Evolutionary conservation across 371 early-diverging fungal species (phyloP).

Genomic region (Syncephalastrum contaminatum): DNA sequence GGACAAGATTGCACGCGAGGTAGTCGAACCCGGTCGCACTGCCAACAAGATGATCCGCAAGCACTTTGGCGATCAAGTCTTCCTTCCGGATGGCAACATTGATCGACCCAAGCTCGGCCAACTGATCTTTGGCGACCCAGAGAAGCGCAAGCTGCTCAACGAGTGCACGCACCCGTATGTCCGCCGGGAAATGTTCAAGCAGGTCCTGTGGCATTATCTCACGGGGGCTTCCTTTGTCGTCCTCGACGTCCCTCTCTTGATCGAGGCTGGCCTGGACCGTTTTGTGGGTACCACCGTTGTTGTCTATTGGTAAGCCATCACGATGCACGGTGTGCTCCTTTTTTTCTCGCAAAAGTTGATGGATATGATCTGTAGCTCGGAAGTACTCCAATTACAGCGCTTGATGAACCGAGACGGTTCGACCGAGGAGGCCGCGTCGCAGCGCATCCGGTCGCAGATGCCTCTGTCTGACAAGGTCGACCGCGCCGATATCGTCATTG

Average conservation of each 20-base stretch:
- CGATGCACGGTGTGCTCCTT: too few relatives aligned
- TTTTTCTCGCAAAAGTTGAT: neutral
- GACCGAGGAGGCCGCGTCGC: slow-evolving; percentile 60
- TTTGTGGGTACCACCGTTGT: slow-evolving; percentile 75
- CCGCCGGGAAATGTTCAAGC: slow-evolving; percentile 70
- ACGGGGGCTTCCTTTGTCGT: slow-evolving; percentile 70
- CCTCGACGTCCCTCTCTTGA: slow-evolving; percentile 89
- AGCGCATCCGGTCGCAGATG: slow-evolving; percentile 85
- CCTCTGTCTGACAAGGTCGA: slow-evolving; percentile 71
- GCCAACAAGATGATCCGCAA: slow-evolving; percentile 71
- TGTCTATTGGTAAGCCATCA: slow-evolving; percentile 68
- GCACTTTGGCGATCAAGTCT: slow-evolving; percentile 74
- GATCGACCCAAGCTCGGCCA: slow-evolving; percentile 78
- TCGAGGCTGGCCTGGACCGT: slow-evolving; percentile 79
- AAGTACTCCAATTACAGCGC: slow-evolving; percentile 70
- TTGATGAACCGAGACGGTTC: slow-evolving; percentile 74
- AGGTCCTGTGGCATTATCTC: slow-evolving; percentile 71
- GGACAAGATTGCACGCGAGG: slow-evolving; percentile 86
- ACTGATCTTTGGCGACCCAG: slow-evolving; percentile 77
- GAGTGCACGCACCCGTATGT: slow-evolving; percentile 87
- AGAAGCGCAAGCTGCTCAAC: slow-evolving; percentile 74
- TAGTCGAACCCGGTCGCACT: slow-evolving; percentile 77
- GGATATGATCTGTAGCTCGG: slow-evolving; percentile 52
- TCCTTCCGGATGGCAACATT: slow-evolving; percentile 57
- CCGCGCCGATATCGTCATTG: slow-evolving; percentile 80